Evolutionary conservation across 164 flowering plant genomes (phyloP).

Genomic region (Berberis thunbergii): DNA sequence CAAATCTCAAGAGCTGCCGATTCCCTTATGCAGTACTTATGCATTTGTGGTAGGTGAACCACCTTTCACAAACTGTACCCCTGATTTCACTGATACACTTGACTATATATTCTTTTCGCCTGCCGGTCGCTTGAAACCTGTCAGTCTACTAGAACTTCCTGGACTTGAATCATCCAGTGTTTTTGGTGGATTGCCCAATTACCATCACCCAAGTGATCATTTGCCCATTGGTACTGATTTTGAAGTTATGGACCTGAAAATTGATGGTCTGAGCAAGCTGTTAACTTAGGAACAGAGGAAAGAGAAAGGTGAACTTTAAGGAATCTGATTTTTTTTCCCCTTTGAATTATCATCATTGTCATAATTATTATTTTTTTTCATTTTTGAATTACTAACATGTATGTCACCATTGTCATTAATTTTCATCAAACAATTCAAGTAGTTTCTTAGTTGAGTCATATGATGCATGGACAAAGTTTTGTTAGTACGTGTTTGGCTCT

Average conservation of each 20-base stretch:
- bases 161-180: constrained; percentile 55
- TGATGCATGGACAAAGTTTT: too few species aligned
- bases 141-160: constrained; percentile 75
- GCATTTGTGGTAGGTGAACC: constrained; percentile 74
- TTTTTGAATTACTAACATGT: too few species aligned
- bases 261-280: not conserved
- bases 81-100: constrained; percentile 83
- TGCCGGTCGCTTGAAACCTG: constrained; percentile 42
- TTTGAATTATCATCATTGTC: too few species aligned
- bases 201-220: constrained; percentile 90
- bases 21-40: constrained; percentile 59
- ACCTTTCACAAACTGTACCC: constrained; percentile 83
- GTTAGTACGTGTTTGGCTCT: too few species aligned
- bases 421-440: too few species aligned
- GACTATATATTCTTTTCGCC: constrained; percentile 80
- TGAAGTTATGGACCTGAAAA: constrained; percentile 25
- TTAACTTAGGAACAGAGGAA: too few species aligned
- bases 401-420: too few species aligned
- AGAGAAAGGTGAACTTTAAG: too few species aligned
- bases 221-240: constrained; percentile 87
- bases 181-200: constrained; percentile 81
- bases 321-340: too few species aligned
- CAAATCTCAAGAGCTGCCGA: constrained; percentile 35
- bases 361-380: too few species aligned
- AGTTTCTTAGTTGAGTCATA: too few species aligned